Base-by-base conservation (phyloP, 495 filamentous ascomycete species). In the Penicillium silybi region DNA sequence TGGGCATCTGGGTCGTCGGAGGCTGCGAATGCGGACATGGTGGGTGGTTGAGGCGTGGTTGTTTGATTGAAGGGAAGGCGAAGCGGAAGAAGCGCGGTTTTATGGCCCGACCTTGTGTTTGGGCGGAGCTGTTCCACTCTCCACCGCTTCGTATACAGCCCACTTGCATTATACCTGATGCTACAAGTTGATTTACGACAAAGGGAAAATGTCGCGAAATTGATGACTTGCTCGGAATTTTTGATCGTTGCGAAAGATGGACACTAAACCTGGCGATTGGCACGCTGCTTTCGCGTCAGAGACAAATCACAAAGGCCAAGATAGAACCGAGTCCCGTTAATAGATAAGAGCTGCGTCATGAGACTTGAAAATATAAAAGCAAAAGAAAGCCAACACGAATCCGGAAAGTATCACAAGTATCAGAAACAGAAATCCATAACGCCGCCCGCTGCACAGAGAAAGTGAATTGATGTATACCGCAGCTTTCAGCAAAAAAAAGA, bases 371-470 rank as follows among this genome's bases (percentile, higher is more conserved):
- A 32, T 27, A 47, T n/a, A 44, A 46, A 15, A 18, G 8, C 37
- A 51, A 19, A 37, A 32, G 6, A 46, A 44, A 50, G 29, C 26
- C 35, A 20, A 41, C 17, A 43, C 29, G 29, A 22, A 44, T 37
- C 34, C 44, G 34, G 50, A 19, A 25, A 49, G 16, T 46, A 44
- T 48, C 26, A 54, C 40, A 19, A 52, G 35, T 25, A 29, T 39
- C 40, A 41, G 23, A 11, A 53, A 54, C 17, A 49, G 39, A 35
- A 25, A 22, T 35, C 57, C 46, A 47, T 46, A 63, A 63, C 63
- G 63, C 63, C 63, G 54, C 50, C 53, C 63, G 63, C 63, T 65
- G 63, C 63, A 57, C 46, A 43, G 41, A 50, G 51, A 35, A 51
- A 50, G 48, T 52, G 41, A 47, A 42, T 41, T 26, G 19, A 56